Conservation (phyloP, 2,329 filamentous ascomycete genomes). For the Mycosphaerella arachidis region DNA sequence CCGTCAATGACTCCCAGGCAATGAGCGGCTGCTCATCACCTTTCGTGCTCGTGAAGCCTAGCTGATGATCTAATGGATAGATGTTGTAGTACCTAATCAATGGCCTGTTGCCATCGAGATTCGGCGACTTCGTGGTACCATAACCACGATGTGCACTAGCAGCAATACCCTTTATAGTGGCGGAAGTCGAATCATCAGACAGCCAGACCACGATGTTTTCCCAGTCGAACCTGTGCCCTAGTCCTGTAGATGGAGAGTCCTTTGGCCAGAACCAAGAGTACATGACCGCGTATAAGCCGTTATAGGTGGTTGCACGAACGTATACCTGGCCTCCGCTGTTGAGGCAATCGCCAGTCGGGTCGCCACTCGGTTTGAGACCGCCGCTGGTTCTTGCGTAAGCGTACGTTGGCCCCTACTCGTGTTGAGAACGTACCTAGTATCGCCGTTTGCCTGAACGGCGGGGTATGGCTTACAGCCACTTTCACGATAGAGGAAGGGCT, state of each 20-base stretch:
- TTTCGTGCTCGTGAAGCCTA: conserved; percentile 38
- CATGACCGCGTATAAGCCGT: conserved; percentile 46
- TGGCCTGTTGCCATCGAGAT: conserved; percentile 41
- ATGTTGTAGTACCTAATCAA: conserved; percentile 48
- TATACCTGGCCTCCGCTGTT: conserved; percentile 50
- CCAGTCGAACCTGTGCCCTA: conserved; percentile 55
- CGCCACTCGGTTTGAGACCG: conserved; percentile 42
- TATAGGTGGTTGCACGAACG: conserved; percentile 41
- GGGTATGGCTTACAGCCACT: conserved; percentile 62
- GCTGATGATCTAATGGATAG: conserved; percentile 46
- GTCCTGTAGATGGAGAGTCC: conserved; percentile 41
- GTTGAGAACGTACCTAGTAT: conserved; percentile 48
- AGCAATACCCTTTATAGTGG: conserved; percentile 48
- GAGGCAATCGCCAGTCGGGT: conserved; percentile 38
- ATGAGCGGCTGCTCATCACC: conserved; percentile 39
- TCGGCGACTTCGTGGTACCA: conserved; percentile 41
- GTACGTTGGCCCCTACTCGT: not conserved
- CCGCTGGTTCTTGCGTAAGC: conserved; percentile 34
- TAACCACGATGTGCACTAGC: conserved; percentile 51
- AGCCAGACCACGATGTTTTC: conserved; percentile 54
- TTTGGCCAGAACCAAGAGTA: conserved; percentile 53
- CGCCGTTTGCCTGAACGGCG: conserved; percentile 54
- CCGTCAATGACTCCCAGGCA: conserved; percentile 48
- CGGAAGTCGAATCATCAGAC: conserved; percentile 34
- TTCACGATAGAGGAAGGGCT: conserved; percentile 52